These are phyloP conservation scores for Rhipidocladum racemiflorum DNA, from an alignment of 176 grass and related monocot species.

Conservation along the genomic window DNA sequence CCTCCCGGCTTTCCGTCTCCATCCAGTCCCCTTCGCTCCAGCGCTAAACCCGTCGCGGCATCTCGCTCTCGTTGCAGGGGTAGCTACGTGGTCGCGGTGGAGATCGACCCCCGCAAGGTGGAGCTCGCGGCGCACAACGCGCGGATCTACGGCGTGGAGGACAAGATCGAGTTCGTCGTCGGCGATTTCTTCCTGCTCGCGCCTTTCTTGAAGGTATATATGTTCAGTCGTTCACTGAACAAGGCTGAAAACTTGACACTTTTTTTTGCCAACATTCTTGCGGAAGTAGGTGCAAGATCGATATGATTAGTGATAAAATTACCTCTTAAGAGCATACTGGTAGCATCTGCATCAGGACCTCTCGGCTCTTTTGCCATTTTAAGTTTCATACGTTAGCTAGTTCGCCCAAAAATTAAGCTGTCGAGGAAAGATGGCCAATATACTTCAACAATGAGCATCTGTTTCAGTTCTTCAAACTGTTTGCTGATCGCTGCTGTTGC, in stretches of 20 bases:
- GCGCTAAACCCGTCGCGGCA: neutral
- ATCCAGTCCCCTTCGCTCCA: neutral
- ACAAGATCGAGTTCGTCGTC: slow-evolving; percentile 58
- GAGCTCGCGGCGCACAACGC: slow-evolving; percentile 52
- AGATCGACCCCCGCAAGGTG: slow-evolving; percentile 59
- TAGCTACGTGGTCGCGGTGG: slow-evolving; percentile 57
- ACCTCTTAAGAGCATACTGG: too few species aligned
- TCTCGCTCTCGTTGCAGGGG: slow-evolving; percentile 40
- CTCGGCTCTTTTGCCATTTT: too few species aligned
- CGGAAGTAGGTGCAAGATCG: neutral
- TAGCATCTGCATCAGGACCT: too few species aligned
- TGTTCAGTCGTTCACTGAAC: neutral
- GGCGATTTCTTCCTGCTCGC: slow-evolving; percentile 66
- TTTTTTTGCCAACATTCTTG: neutral
- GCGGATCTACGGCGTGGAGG: slow-evolving; percentile 67
- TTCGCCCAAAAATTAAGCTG: too few species aligned
- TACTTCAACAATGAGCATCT: neutral
- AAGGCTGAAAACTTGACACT: neutral
- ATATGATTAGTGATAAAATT: neutral
- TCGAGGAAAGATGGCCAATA: too few species aligned
- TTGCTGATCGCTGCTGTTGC: slow-evolving; percentile 9
- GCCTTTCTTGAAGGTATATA: slow-evolving; percentile 43
- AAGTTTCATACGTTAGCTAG: too few species aligned
- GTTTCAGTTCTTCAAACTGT: neutral
- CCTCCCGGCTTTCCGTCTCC: neutral